phyloP scores from a whole-genome alignment of 495 filamentous ascomycete genomes.

The Trypethelium eluteriae region DNA sequence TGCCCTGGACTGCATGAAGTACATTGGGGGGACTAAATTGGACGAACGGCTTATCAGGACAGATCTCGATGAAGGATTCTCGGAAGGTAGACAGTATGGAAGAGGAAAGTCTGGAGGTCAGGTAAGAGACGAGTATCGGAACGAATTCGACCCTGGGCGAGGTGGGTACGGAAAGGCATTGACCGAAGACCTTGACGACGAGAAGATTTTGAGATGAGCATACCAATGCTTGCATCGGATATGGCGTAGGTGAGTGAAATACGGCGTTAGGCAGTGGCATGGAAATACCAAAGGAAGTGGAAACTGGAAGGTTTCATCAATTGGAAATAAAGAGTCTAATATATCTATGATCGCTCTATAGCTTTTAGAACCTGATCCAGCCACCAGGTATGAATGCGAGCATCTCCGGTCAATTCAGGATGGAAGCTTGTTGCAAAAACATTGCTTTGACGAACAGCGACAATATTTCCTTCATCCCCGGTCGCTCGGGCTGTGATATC shows the following conservation, averaged over 20 bases:
- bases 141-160: slow-evolving; percentile 90
- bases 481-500: slow-evolving; percentile 42
- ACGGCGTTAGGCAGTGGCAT: not conserved
- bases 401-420: slow-evolving; percentile 84
- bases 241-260: not conserved
- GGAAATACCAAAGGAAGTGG: not conserved
- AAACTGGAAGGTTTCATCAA: not conserved
- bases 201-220: slow-evolving; percentile 9
- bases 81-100: slow-evolving; percentile 89
- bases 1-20: slow-evolving; percentile 95
- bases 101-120: slow-evolving; percentile 90
- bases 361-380: slow-evolving; percentile 55
- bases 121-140: slow-evolving; percentile 93
- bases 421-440: slow-evolving; percentile 97
- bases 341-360: slow-evolving; percentile 6
- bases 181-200: slow-evolving; percentile 25
- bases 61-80: slow-evolving; percentile 93
- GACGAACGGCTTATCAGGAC: slow-evolving; percentile 95
- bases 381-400: slow-evolving; percentile 93
- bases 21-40: slow-evolving; percentile 95
- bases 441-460: slow-evolving; percentile 87
- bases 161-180: slow-evolving; percentile 62
- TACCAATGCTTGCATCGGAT: not conserved
- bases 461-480: slow-evolving; percentile 65
- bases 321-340: not conserved